Percentiles rank a stretch among this genome's conserved stretches.
These are phyloP conservation scores for Clitocybe nebularis DNA, from an alignment of 1,284 basidiomycete species.

Conservation along the genomic window DNA sequence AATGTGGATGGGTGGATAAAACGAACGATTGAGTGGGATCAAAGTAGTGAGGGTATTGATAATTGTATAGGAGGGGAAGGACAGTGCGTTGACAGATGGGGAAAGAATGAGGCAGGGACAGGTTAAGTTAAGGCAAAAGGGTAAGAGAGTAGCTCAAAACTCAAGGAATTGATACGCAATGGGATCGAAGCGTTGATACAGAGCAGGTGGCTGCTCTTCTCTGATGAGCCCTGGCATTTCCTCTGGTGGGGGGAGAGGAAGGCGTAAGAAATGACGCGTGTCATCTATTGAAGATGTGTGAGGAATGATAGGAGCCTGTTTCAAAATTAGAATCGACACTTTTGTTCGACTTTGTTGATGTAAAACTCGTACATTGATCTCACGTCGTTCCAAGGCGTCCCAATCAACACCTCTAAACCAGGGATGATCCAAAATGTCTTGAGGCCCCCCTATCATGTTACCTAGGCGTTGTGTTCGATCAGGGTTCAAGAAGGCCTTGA, in stretches of 20 bases:
- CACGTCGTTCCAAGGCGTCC: conserved; percentile 74
- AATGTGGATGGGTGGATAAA: background rate
- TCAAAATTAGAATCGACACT: conserved; percentile 10
- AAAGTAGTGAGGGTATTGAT: background rate
- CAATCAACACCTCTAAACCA: conserved; percentile 96
- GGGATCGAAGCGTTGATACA: conserved; percentile 62
- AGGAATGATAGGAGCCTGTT: conserved; percentile 77
- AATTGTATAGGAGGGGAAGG: background rate
- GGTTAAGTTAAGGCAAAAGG: background rate
- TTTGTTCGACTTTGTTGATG: background rate
- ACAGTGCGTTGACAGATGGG: background rate
- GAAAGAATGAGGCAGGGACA: background rate
- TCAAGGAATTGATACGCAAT: conserved; percentile 68
- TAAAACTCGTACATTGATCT: conserved; percentile 59
- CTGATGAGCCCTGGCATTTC: conserved; percentile 74
- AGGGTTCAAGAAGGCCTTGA: conserved; percentile 88
- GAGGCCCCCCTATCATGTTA: conserved; percentile 90
- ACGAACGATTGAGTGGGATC: background rate
- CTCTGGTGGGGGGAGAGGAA: conserved; percentile 67
- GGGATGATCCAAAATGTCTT: conserved; percentile 90
- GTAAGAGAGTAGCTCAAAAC: conserved; percentile 42
- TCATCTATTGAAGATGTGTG: conserved; percentile 74
- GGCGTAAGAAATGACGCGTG: conserved; percentile 75
- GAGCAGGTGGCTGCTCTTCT: conserved; percentile 52
- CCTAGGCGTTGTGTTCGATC: conserved; percentile 91